Evolutionary conservation across 148 eudicot species (phyloP).

Genomic region (Drosera capensis): DNA sequence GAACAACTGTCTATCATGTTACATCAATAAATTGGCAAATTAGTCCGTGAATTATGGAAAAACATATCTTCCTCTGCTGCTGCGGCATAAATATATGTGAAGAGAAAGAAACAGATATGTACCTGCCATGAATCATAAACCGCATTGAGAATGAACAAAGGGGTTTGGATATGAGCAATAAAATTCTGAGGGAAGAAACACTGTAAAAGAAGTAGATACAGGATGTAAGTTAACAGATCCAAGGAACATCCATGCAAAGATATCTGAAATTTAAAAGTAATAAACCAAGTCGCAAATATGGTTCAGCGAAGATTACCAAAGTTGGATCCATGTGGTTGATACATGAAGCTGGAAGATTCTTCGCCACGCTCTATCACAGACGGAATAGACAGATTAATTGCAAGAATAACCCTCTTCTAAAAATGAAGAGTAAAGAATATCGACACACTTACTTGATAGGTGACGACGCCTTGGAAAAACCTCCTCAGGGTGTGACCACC

Average conservation of each 20-base stretch:
- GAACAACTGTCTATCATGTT: too few species aligned
- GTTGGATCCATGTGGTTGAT: slow-evolving; percentile 51
- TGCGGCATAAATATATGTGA: background rate
- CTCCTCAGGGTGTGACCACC: slow-evolving; percentile 60
- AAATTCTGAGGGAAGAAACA: slow-evolving; percentile 85
- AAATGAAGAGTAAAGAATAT: background rate
- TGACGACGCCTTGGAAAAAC: slow-evolving; percentile 40
- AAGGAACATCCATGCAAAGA: too few species aligned
- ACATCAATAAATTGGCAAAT: background rate
- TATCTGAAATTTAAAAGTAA: background rate
- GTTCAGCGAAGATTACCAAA: slow-evolving; percentile 33
- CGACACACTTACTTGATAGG: slow-evolving; percentile 39
- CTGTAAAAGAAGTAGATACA: slow-evolving; percentile 20
- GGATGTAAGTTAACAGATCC: too few species aligned
- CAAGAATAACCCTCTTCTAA: background rate
- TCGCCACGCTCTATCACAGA: slow-evolving; percentile 51
- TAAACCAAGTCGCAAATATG: background rate
- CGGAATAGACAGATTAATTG: too few species aligned
- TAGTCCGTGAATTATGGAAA: slow-evolving; percentile 1
- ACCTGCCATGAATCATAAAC: slow-evolving; percentile 98
- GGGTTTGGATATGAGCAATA: slow-evolving; percentile 39
- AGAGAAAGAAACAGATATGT: slow-evolving; percentile 9
- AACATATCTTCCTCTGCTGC: too few species aligned
- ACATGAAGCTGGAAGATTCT: slow-evolving; percentile 50
- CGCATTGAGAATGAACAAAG: slow-evolving; percentile 70